phyloP scores from a whole-genome alignment of 768 basidiomycete species.

The Chalciporus piperatus region DNA sequence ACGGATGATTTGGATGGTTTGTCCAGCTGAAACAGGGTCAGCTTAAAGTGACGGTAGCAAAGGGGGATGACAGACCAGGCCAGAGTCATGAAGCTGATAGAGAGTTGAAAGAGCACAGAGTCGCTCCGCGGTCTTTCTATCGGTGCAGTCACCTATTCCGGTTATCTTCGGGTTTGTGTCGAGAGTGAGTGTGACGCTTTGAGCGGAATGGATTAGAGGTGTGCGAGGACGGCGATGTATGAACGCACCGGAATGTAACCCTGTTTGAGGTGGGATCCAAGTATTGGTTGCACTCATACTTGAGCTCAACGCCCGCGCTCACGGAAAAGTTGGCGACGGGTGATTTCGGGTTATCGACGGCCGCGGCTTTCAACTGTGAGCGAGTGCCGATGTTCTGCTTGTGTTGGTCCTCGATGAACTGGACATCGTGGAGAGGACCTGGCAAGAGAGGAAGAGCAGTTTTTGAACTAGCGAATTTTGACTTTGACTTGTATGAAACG shows the following conservation, averaged over 20 bases:
- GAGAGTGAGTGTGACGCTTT: conserved; percentile 25
- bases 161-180: conserved; percentile 37
- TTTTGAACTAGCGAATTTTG: background rate
- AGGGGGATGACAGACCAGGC: conserved; percentile 51
- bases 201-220: conserved; percentile 5
- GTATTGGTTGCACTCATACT: conserved; percentile 14
- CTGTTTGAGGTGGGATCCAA: conserved; percentile 12
- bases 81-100: conserved; percentile 62
- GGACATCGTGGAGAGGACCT: conserved; percentile 38
- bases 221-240: background rate
- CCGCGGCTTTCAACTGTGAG: conserved; percentile 25
- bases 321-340: conserved; percentile 44
- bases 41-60: background rate
- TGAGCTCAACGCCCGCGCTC: conserved; percentile 10
- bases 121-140: conserved; percentile 64
- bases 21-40: conserved; percentile 25
- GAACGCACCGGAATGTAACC: conserved; percentile 22
- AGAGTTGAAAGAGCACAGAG: conserved; percentile 75
- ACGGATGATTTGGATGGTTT: conserved; percentile 22
- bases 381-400: conserved; percentile 9
- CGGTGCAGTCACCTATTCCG: conserved; percentile 59
- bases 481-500: no score
- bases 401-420: conserved; percentile 30
- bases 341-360: conserved; percentile 49
- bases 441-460: conserved; percentile 6